Percentiles rank a stretch among this genome's conserved stretches.
Conservation (phyloP, 2,329 filamentous ascomycete species). For the Emmonsia crescens region DNA sequence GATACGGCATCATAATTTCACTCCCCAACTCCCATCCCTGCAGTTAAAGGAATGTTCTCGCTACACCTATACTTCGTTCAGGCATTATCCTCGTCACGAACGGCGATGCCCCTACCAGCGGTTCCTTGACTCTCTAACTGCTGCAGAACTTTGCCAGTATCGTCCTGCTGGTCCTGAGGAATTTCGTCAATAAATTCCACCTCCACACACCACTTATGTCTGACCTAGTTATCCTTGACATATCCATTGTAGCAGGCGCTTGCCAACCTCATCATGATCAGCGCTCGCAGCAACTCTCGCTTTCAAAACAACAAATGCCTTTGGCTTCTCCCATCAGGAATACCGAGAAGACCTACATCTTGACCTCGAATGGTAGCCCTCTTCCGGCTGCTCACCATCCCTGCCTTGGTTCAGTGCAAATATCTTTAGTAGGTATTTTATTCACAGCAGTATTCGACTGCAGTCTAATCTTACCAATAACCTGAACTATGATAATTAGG, state of each 20-base stretch:
- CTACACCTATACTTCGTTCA: slow-evolving; percentile 5
- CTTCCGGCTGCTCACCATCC: too few species aligned
- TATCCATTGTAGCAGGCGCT: slow-evolving; percentile 47
- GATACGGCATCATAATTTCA: background rate
- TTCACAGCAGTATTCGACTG: too few species aligned
- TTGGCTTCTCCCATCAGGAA: slow-evolving; percentile 47
- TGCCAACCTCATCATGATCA: slow-evolving; percentile 24
- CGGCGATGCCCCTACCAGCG: background rate
- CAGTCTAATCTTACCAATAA: too few species aligned
- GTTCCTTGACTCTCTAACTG: slow-evolving; percentile 1
- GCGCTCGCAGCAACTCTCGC: slow-evolving; percentile 11
- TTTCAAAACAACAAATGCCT: slow-evolving; percentile 47
- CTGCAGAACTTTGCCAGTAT: slow-evolving; percentile 39
- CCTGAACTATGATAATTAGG: too few species aligned
- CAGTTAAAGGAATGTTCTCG: background rate
- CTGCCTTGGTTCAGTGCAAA: too few species aligned
- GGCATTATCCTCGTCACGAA: background rate
- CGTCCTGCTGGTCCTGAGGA: slow-evolving; percentile 67
- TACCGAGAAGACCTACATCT: slow-evolving; percentile 45
- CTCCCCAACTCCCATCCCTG: background rate
- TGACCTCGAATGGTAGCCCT: too few species aligned
- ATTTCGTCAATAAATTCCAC: slow-evolving; percentile 39
- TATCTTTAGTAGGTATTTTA: too few species aligned
- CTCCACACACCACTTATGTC: slow-evolving; percentile 32
- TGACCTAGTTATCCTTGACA: slow-evolving; percentile 56